These are phyloP conservation scores for Plasmodium gaboni DNA, from an alignment of 169 alveolate genomes.

Conservation along the genomic window DNA sequence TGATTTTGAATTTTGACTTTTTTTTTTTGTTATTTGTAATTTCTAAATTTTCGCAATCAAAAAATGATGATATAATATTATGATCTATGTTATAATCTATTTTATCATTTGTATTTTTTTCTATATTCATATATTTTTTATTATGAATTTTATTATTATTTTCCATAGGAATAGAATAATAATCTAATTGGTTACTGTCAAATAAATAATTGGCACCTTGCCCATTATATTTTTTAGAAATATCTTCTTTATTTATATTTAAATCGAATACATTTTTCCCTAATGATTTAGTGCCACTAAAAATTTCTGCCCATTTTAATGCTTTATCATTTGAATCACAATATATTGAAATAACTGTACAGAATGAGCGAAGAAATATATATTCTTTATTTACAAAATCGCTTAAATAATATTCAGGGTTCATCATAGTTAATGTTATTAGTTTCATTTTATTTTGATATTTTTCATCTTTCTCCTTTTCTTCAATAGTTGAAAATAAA, in stretches of 20 bases:
- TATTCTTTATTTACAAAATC: conserved; percentile 83
- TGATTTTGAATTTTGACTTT: conserved; percentile 8
- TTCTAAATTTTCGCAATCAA: conserved; percentile 33
- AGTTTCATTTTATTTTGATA: conserved; percentile 76
- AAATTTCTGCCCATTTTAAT: conserved; percentile 82
- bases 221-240: neutral
- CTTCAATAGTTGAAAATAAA: conserved; percentile 78
- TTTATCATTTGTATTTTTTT: neutral
- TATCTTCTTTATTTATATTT: conserved; percentile 36
- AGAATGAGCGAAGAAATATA: conserved; percentile 79
- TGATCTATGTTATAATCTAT: neutral
- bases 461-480: conserved; percentile 51
- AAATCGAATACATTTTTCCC: conserved; percentile 81
- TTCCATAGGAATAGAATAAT: conserved; percentile 28
- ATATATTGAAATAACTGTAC: conserved; percentile 82
- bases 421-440: conserved; percentile 86
- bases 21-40: neutral
- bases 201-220: conserved; percentile 19
- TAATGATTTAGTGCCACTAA: conserved; percentile 80
- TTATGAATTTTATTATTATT: neutral
- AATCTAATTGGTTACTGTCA: conserved; percentile 58
- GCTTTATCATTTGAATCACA: conserved; percentile 84
- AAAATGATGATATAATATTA: conserved; percentile 16
- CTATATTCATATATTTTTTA: neutral
- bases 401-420: conserved; percentile 85